Percentiles rank a stretch among this genome's conserved stretches.
Evolutionary conservation across 1,284 basidiomycete genomes (phyloP).

Genomic region (Tremellales sp.): DNA sequence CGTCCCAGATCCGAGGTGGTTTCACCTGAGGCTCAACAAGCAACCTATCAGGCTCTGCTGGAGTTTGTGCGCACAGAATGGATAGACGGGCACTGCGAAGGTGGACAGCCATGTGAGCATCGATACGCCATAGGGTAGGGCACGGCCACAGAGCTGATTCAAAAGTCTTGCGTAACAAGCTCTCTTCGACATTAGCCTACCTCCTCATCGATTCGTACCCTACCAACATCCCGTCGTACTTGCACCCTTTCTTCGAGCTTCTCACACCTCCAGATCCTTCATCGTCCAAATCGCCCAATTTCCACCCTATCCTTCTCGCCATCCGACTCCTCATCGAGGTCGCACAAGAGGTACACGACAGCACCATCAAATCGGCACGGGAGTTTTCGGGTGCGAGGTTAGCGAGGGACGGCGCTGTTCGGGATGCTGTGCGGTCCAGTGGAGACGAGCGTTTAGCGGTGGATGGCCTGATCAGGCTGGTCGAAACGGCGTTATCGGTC

Average conservation of each 20-base stretch:
- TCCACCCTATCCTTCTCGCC: constrained; percentile 73
- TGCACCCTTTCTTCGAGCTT: constrained; percentile 50
- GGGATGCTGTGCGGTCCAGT: constrained; percentile 79
- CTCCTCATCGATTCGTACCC: constrained; percentile 77
- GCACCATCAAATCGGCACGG: constrained; percentile 79
- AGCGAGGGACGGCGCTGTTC: constrained; percentile 71
- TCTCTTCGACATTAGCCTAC: constrained; percentile 92
- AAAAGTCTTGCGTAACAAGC: constrained; percentile 71
- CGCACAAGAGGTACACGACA: constrained; percentile 86
- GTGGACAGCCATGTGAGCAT: constrained; percentile 42
- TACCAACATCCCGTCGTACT: constrained; percentile 39
- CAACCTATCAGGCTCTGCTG: constrained; percentile 46
- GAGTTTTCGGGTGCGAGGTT: constrained; percentile 65
- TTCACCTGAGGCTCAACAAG: constrained; percentile 31
- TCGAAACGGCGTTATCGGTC: constrained; percentile 67
- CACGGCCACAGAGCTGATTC: constrained; percentile 5
- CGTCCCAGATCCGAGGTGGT: constrained; percentile 36
- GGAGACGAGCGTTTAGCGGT: constrained; percentile 84
- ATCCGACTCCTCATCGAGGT: constrained; percentile 86
- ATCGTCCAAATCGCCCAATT: constrained; percentile 53
- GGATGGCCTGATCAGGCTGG: constrained; percentile 77
- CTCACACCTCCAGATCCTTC: constrained; percentile 35
- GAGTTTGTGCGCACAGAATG: constrained; percentile 47
- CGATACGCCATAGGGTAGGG: background rate
- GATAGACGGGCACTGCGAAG: constrained; percentile 47